phyloP scores from a whole-genome alignment of 2,329 filamentous ascomycete species.

The Trematosphaeria pertusa region DNA sequence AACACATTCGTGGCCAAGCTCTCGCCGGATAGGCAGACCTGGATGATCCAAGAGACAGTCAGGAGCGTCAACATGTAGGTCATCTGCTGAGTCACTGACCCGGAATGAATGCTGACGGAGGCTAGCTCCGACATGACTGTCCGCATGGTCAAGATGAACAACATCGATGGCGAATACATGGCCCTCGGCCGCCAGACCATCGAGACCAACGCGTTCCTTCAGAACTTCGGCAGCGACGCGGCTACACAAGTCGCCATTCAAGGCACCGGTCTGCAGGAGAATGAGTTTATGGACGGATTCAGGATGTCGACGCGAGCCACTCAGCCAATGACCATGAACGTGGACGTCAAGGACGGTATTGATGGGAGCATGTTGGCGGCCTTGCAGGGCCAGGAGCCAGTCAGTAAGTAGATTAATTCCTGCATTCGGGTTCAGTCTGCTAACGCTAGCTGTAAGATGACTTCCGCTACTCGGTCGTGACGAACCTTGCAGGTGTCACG shows the following conservation, averaged over 20 bases:
- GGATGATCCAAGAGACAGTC: constrained; percentile 48
- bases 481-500: constrained; percentile 43
- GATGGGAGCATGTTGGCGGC: constrained; percentile 42
- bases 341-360: constrained; percentile 44
- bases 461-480: constrained; percentile 44
- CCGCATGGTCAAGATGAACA: constrained; percentile 43
- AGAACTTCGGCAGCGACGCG: constrained; percentile 37
- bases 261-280: constrained; percentile 47
- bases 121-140: constrained; percentile 45
- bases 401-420: constrained; percentile 31
- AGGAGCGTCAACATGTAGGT: constrained; percentile 42
- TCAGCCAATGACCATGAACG: constrained; percentile 46
- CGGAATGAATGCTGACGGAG: constrained; percentile 6
- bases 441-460: constrained; percentile 27
- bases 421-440: not conserved
- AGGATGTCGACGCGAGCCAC: constrained; percentile 45
- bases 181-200: constrained; percentile 47
- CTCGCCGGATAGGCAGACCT: constrained; percentile 45
- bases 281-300: constrained; percentile 48
- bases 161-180: constrained; percentile 48
- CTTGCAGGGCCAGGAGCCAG: constrained; percentile 34
- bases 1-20: constrained; percentile 48
- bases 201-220: constrained; percentile 43
- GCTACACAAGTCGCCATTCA: constrained; percentile 37
- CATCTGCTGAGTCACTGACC: not conserved